A percentile compares a stretch with the other conserved stretches of the same genome.
phyloP scores from a whole-genome alignment of 169 alveolate genomes.

The Plasmodium vinckei region DNA sequence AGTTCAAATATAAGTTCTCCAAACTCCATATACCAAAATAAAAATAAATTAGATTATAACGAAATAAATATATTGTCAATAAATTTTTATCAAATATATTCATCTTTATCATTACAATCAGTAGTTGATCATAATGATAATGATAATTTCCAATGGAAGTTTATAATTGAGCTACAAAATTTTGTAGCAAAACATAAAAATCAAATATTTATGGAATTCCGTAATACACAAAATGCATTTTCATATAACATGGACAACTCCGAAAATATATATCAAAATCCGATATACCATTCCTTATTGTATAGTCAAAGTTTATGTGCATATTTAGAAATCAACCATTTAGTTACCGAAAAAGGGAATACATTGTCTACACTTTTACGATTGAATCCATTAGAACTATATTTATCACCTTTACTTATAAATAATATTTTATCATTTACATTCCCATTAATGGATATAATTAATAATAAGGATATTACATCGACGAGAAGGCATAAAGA shows the following conservation, averaged over 20 bases:
- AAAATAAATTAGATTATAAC: conserved; percentile 10
- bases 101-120: conserved; percentile 78
- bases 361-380: conserved; percentile 65
- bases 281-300: conserved; percentile 57
- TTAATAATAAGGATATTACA: conserved; percentile 14
- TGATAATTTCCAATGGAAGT: conserved; percentile 82
- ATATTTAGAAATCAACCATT: conserved; percentile 71
- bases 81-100: conserved; percentile 78
- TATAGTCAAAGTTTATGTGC: conserved; percentile 76
- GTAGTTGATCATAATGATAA: conserved; percentile 81
- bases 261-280: conserved; percentile 42
- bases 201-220: conserved; percentile 72
- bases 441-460: conserved; percentile 62
- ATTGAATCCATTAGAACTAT: conserved; percentile 50
- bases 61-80: conserved; percentile 77
- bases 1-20: conserved; percentile 9
- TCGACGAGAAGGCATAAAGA: conserved; percentile 10
- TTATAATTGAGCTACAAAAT: conserved; percentile 77
- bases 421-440: conserved; percentile 71
- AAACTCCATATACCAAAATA: background rate
- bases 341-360: conserved; percentile 74
- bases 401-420: conserved; percentile 77
- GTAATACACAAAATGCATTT: conserved; percentile 41
- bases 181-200: conserved; percentile 76
- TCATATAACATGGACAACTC: conserved; percentile 19